Evolutionary conservation across 768 basidiomycete genomes (phyloP).

Genomic region (Rhizopogon roseolus): DNA sequence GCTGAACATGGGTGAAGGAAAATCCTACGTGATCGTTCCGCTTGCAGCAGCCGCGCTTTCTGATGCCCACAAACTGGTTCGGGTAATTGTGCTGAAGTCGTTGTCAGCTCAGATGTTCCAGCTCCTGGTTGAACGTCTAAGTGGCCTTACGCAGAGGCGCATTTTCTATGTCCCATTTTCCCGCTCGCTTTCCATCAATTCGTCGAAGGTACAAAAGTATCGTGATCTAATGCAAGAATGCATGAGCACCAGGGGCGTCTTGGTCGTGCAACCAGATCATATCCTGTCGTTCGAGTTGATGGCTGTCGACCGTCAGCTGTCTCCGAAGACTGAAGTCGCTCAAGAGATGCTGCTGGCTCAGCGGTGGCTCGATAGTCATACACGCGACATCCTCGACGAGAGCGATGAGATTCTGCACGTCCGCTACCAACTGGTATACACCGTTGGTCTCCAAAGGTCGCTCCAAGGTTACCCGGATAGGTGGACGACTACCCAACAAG

Average conservation of each 20-base stretch:
- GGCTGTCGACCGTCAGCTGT: conserved; percentile 33
- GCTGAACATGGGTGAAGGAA: conserved; percentile 59
- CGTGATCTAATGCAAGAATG: conserved; percentile 34
- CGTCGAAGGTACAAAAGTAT: conserved; percentile 18
- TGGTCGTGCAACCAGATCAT: conserved; percentile 50
- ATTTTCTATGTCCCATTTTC: conserved; percentile 49
- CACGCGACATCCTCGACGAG: conserved; percentile 41
- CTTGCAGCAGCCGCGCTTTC: conserved; percentile 36
- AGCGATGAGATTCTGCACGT: conserved; percentile 36
- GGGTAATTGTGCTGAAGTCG: conserved; percentile 48
- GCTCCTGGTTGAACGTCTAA: conserved; percentile 37
- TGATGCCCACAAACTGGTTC: conserved; percentile 37
- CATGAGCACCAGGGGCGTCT: conserved; percentile 32
- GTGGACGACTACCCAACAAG: conserved; percentile 29
- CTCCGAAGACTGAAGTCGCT: conserved; percentile 3
- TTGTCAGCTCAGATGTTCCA: conserved; percentile 45
- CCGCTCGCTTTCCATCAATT: conserved; percentile 27
- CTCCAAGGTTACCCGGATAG: conserved; percentile 28
- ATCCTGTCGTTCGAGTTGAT: conserved; percentile 47
- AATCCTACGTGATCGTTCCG: conserved; percentile 45
- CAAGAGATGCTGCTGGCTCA: conserved; percentile 7
- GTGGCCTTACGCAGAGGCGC: conserved; percentile 40
- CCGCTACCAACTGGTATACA: conserved; percentile 33
- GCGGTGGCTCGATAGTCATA: conserved; percentile 13
- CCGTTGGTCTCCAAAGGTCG: conserved; percentile 23